phyloP scores from a whole-genome alignment of 2,329 filamentous ascomycete species.

The Gliomastix tumulicola region DNA sequence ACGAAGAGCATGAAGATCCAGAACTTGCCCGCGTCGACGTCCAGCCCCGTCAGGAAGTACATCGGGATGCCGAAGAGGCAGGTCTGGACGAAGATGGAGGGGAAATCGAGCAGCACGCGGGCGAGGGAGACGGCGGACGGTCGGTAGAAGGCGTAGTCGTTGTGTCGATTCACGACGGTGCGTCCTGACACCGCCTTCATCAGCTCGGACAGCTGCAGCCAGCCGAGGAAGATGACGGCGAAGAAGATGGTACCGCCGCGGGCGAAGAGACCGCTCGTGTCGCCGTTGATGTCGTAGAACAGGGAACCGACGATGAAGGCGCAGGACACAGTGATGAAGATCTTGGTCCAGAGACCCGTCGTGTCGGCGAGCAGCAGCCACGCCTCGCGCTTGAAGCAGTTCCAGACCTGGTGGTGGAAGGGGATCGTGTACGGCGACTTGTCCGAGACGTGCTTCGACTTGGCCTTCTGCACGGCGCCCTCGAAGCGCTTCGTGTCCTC shows the following conservation, averaged over 20 bases:
- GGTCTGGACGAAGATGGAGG: constrained; percentile 52
- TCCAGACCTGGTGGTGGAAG: constrained; percentile 62
- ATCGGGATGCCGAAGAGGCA: constrained; percentile 63
- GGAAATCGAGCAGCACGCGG: constrained; percentile 49
- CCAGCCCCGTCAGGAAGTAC: constrained; percentile 71
- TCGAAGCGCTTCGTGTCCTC: constrained; percentile 59
- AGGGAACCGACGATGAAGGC: constrained; percentile 69
- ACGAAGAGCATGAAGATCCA: constrained; percentile 60
- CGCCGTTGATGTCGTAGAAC: constrained; percentile 60
- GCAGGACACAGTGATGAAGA: constrained; percentile 71
- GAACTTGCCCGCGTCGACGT: constrained; percentile 56
- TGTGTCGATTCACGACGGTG: constrained; percentile 44
- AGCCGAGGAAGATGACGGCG: constrained; percentile 40
- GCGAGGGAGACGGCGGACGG: constrained; percentile 48
- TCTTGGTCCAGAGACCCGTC: constrained; percentile 69
- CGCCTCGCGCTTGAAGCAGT: constrained; percentile 65
- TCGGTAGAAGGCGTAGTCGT: constrained; percentile 43
- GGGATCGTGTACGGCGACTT: constrained; percentile 62
- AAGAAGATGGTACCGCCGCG: constrained; percentile 40
- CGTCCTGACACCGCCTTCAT: constrained; percentile 70
- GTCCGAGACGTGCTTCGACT: constrained; percentile 36
- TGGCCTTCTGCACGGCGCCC: constrained; percentile 59
- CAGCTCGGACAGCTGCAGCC: constrained; percentile 71
- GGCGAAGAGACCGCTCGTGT: constrained; percentile 57
- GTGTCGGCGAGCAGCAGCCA: constrained; percentile 59